phyloP scores from a whole-genome alignment of 352 stramenopile species.

The Thalassiosira hispida region DNA sequence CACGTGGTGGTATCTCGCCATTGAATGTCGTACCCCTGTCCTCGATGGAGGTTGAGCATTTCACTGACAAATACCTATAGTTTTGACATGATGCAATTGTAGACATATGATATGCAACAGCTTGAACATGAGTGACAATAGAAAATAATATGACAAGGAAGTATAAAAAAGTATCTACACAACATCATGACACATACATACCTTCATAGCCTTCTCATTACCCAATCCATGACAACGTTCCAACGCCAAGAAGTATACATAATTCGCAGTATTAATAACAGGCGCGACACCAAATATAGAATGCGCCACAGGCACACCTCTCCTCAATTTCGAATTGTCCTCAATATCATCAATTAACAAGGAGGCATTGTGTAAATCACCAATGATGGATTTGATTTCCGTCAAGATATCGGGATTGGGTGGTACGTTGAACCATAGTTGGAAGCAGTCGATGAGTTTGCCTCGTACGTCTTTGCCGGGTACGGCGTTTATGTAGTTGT shows the following conservation, averaged over 20 bases:
- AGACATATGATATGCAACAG: not conserved
- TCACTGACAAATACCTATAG: slow-evolving; percentile 93
- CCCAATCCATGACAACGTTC: slow-evolving; percentile 90
- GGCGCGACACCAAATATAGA: slow-evolving; percentile 94
- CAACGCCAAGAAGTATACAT: slow-evolving; percentile 96
- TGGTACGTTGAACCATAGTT: slow-evolving; percentile 73
- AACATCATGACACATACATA: slow-evolving; percentile 1
- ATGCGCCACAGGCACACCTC: slow-evolving; percentile 93
- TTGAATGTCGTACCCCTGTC: slow-evolving; percentile 91
- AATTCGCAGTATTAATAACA: slow-evolving; percentile 98
- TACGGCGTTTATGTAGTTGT: slow-evolving; percentile 79
- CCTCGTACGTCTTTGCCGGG: slow-evolving; percentile 81
- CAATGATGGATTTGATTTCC: slow-evolving; percentile 92
- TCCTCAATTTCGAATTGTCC: slow-evolving; percentile 94
- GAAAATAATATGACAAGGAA: not conserved
- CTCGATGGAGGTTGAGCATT: slow-evolving; percentile 94
- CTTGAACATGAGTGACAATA: too few relatives aligned
- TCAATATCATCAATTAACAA: slow-evolving; percentile 98
- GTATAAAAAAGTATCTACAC: not conserved
- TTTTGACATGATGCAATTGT: not conserved
- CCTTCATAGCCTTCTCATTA: slow-evolving; percentile 83
- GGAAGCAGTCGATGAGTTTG: slow-evolving; percentile 83
- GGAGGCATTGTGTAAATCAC: slow-evolving; percentile 95
- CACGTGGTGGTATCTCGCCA: slow-evolving; percentile 91
- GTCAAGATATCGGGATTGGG: slow-evolving; percentile 40